Evolutionary conservation across 345 rosid genomes (phyloP).

Genomic region (Corchorus olitorius): DNA sequence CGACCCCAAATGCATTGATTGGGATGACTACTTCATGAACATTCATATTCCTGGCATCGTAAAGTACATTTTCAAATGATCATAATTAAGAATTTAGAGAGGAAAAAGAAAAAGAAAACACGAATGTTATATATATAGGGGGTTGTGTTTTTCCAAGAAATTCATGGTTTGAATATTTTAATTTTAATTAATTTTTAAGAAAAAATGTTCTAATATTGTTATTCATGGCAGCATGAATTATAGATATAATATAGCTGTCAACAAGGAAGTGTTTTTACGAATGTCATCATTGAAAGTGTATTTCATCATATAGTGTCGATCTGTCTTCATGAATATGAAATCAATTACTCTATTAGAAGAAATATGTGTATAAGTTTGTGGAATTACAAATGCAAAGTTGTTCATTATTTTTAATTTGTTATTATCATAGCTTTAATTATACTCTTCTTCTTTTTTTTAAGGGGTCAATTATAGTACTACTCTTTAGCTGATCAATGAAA

Average conservation of each 20-base stretch:
- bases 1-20: conserved; percentile 25
- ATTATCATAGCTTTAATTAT: no score
- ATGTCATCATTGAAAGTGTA: not conserved
- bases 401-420: no score
- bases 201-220: not conserved
- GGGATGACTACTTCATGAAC: conserved; percentile 27
- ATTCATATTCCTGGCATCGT: conserved; percentile 23
- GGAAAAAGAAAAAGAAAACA: not conserved
- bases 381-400: not conserved
- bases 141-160: not conserved
- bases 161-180: not conserved
- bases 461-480: no score
- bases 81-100: not conserved
- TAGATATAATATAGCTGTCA: not conserved
- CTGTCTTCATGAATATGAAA: not conserved
- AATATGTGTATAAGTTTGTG: not conserved
- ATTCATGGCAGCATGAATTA: not conserved
- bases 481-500: no score
- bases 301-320: not conserved
- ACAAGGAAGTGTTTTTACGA: not conserved
- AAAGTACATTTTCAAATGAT: conserved; percentile 9
- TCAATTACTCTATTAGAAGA: no score
- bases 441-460: no score
- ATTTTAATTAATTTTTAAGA: no score
- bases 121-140: not conserved